A percentile compares a stretch with the other conserved stretches of the same genome.
These are phyloP conservation scores for Bipolaris gigantea DNA, from an alignment of 2,329 filamentous ascomycete species.

Conservation along the genomic window DNA sequence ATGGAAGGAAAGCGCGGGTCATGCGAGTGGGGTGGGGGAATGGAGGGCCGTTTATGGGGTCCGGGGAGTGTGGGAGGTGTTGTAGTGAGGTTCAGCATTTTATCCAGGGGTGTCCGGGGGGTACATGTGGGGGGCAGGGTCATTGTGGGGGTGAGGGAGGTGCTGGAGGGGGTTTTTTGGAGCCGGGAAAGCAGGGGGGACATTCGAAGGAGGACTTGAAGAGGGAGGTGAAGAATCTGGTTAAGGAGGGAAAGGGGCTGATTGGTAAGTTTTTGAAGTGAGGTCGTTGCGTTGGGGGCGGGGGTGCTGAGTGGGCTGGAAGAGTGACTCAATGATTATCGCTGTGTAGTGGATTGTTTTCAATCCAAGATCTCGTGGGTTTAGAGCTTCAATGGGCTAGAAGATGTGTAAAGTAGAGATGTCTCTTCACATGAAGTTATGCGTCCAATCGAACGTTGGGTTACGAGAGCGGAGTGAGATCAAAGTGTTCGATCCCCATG, in stretches of 20 bases:
- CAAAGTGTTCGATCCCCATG: too few species aligned
- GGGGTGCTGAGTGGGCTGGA: background rate
- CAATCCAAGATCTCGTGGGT: background rate
- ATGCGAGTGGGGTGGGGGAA: too few species aligned
- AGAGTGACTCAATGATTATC: too few species aligned
- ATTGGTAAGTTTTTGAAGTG: slow-evolving; percentile 35
- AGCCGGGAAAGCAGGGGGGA: slow-evolving; percentile 20
- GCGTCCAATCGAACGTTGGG: too few species aligned
- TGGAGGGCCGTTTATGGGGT: too few species aligned
- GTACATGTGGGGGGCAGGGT: slow-evolving; percentile 30
- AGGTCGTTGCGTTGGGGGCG: background rate
- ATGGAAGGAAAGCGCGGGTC: too few species aligned
- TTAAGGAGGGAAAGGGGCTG: slow-evolving; percentile 29
- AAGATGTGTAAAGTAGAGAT: background rate
- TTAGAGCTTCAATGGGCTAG: background rate
- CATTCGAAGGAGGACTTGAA: slow-evolving; percentile 14
- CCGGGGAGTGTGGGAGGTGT: slow-evolving; percentile 44
- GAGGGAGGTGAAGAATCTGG: slow-evolving; percentile 27
- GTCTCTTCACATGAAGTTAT: too few species aligned
- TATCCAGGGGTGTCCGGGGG: slow-evolving; percentile 34
- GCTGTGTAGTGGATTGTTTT: background rate
- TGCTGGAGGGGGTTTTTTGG: slow-evolving; percentile 15
- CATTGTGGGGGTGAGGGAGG: slow-evolving; percentile 26
- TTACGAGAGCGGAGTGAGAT: too few species aligned
- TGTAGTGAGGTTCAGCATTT: slow-evolving; percentile 40